These are phyloP conservation scores for Mallotus repandus DNA, from an alignment of 441 rosid species.

Conservation along the genomic window DNA sequence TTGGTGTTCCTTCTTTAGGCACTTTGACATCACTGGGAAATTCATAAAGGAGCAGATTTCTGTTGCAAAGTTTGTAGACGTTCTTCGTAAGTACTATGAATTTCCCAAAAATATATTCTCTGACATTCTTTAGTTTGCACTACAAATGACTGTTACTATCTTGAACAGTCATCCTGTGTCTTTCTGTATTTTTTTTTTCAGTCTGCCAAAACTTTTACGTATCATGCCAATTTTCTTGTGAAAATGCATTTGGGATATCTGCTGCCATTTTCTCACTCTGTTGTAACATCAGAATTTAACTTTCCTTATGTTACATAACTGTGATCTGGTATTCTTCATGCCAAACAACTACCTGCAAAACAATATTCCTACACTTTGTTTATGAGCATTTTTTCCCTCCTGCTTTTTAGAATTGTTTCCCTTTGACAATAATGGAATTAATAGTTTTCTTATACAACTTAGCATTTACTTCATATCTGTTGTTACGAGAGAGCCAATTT, in stretches of 20 bases:
- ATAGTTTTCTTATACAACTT: no score
- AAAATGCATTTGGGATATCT: not conserved
- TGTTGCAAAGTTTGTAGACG: constrained; percentile 53
- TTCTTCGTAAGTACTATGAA: constrained; percentile 57
- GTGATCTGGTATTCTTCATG: not conserved
- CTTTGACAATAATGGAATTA: not conserved
- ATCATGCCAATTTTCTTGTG: not conserved
- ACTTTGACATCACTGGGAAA: constrained; percentile 63
- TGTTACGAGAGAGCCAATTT: not conserved
- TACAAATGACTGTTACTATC: not conserved
- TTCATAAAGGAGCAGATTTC: constrained; percentile 57
- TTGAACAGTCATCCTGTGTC: constrained; percentile 1
- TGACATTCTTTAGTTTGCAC: constrained; percentile 12
- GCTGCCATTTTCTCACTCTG: not conserved
- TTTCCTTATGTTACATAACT: not conserved
- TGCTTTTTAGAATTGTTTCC: not conserved
- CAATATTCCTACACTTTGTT: not conserved
- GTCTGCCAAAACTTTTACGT: not conserved
- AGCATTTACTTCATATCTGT: not conserved
- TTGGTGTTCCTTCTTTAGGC: constrained; percentile 45
- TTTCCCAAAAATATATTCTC: constrained; percentile 24
- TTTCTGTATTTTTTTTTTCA: not conserved
- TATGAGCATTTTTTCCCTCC: not conserved
- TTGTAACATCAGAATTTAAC: not conserved
- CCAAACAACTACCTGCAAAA: not conserved